Evolutionary conservation across 2,329 filamentous ascomycete species (phyloP).

Genomic region (Hypoxylon sp.): DNA sequence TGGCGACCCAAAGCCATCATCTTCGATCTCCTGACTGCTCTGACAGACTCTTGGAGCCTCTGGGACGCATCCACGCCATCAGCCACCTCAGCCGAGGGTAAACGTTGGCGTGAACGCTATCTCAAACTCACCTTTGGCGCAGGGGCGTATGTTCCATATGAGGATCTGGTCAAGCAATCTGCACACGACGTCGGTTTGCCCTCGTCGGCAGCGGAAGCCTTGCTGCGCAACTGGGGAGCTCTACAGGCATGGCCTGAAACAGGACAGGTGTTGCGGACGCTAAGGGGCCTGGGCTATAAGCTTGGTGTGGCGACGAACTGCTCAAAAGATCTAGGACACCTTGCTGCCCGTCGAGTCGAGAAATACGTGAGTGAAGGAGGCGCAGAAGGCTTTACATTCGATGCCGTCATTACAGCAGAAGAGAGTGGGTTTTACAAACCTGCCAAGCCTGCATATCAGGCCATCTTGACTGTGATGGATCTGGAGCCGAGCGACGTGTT

Average conservation of each 20-base stretch:
- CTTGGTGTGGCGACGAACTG: constrained; percentile 60
- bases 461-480: constrained; percentile 50
- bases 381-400: constrained; percentile 48
- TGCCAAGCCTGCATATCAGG: constrained; percentile 53
- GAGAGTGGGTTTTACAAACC: constrained; percentile 60
- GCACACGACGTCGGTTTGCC: constrained; percentile 54
- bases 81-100: constrained; percentile 47
- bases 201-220: constrained; percentile 47
- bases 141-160: constrained; percentile 55
- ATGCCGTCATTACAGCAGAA: constrained; percentile 57
- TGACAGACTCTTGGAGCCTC: constrained; percentile 58
- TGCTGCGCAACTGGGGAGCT: constrained; percentile 51
- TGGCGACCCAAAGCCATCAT: constrained; percentile 56
- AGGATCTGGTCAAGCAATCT: constrained; percentile 52
- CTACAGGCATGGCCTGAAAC: constrained; percentile 50
- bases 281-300: constrained; percentile 51
- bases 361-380: constrained; percentile 21
- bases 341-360: constrained; percentile 39
- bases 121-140: constrained; percentile 57
- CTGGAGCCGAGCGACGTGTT: constrained; percentile 51
- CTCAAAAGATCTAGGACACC: constrained; percentile 52
- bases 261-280: constrained; percentile 35
- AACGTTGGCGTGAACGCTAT: constrained; percentile 57
- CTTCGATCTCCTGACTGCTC: constrained; percentile 60
- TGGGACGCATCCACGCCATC: constrained; percentile 56